phyloP scores from a whole-genome alignment of 768 basidiomycete genomes.

The Lanmaoa rubissima region DNA sequence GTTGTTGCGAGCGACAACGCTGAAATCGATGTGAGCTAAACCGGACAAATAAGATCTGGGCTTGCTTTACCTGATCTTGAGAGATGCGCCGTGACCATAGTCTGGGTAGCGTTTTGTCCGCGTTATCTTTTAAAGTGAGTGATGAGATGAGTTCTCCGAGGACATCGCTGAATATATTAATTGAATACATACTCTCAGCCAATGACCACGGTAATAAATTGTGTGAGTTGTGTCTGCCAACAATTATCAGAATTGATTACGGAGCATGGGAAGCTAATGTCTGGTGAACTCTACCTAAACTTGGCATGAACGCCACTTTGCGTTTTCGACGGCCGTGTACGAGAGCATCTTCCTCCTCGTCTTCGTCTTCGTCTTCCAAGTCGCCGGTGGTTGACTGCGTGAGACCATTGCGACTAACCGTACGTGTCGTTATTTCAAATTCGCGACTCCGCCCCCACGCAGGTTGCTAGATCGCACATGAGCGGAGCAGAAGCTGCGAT shows the following conservation, averaged over 20 bases:
- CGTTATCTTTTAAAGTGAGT: conserved; percentile 55
- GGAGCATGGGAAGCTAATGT: conserved; percentile 10
- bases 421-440: conserved; percentile 86
- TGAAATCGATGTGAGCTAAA: conserved; percentile 29
- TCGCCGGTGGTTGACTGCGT: conserved; percentile 71
- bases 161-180: conserved; percentile 7
- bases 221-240: conserved; percentile 78
- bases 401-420: conserved; percentile 61
- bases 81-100: conserved; percentile 66
- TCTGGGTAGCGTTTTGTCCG: conserved; percentile 75
- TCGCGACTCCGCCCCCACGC: conserved; percentile 87
- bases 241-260: conserved; percentile 15
- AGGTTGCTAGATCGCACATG: conserved; percentile 61
- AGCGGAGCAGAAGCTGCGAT: conserved; percentile 11
- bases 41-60: conserved; percentile 16
- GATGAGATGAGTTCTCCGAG: conserved; percentile 22
- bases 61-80: conserved; percentile 70
- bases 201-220: conserved; percentile 87
- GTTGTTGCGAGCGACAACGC: conserved; percentile 86
- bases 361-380: conserved; percentile 75
- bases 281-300: conserved; percentile 53
- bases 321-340: conserved; percentile 72
- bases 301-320: conserved; percentile 85
- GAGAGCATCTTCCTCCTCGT: conserved; percentile 52
- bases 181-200: conserved; percentile 63